These are phyloP conservation scores for Omphalotus olearius DNA, from an alignment of 1,284 basidiomycete species.

Conservation along the genomic window DNA sequence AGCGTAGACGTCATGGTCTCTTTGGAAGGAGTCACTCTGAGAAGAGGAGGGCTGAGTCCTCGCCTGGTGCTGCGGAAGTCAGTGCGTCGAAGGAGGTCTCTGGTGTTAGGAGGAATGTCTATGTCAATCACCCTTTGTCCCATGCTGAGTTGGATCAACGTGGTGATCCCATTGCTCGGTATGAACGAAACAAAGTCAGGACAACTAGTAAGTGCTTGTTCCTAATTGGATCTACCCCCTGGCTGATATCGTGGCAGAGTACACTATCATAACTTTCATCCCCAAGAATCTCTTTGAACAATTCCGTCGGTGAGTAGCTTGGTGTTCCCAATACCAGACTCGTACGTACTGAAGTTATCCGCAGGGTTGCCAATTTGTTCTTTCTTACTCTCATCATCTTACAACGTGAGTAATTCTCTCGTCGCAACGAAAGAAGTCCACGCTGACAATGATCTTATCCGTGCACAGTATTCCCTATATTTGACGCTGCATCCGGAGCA, in stretches of 20 bases:
- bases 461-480: constrained; percentile 76
- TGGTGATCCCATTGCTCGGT: constrained; percentile 77
- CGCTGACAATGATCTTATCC: neutral
- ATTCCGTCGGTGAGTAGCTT: constrained; percentile 62
- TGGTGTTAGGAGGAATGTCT: constrained; percentile 70
- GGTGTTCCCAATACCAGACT: neutral
- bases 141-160: constrained; percentile 61
- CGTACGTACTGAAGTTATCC: neutral
- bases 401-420: constrained; percentile 51
- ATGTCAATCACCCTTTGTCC: constrained; percentile 71
- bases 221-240: constrained; percentile 9
- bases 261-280: constrained; percentile 87
- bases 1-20: constrained; percentile 55
- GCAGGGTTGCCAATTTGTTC: constrained; percentile 88
- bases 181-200: constrained; percentile 91
- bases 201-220: constrained; percentile 73
- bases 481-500: constrained; percentile 83
- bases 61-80: constrained; percentile 11
- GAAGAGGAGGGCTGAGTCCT: constrained; percentile 42
- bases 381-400: constrained; percentile 84
- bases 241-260: constrained; percentile 51
- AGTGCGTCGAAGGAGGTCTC: constrained; percentile 33
- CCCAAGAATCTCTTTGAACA: constrained; percentile 95
- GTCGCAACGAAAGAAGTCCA: too few relatives aligned
- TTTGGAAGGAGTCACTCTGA: constrained; percentile 44